Percentiles rank a stretch among this genome's conserved stretches.
These are phyloP conservation scores for Scheffersomyces ergatensis DNA, from an alignment of 805 yeast genomes.

Conservation along the genomic window DNA sequence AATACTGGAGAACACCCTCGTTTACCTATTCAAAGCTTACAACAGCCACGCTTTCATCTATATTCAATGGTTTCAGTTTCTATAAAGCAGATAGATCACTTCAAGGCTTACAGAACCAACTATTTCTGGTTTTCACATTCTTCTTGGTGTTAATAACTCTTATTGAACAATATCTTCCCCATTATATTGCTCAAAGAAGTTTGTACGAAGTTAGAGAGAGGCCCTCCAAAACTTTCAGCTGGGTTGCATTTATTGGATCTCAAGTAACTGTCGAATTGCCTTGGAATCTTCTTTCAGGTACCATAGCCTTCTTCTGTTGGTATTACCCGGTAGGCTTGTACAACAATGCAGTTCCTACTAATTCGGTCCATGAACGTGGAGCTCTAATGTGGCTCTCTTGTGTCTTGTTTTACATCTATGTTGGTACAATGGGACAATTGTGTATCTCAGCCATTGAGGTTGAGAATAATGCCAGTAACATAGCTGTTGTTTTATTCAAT, in stretches of 20 bases:
- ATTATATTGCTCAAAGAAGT: slow-evolving; percentile 53
- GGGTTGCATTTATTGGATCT: slow-evolving; percentile 61
- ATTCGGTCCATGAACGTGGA: slow-evolving; percentile 47
- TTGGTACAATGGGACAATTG: slow-evolving; percentile 58
- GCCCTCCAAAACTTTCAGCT: slow-evolving; percentile 67
- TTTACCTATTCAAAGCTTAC: slow-evolving; percentile 51
- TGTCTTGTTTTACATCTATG: slow-evolving; percentile 47
- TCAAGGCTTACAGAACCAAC: slow-evolving; percentile 55
- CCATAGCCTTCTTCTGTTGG: slow-evolving; percentile 60
- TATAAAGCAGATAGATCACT: slow-evolving; percentile 45
- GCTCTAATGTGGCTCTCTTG: slow-evolving; percentile 50
- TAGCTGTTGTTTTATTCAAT: slow-evolving; percentile 56
- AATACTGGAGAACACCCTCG: slow-evolving; percentile 33
- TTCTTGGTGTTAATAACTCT: slow-evolving; percentile 54
- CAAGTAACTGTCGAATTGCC: slow-evolving; percentile 68
- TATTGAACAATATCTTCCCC: slow-evolving; percentile 62
- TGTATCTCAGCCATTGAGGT: slow-evolving; percentile 57
- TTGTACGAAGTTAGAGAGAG: slow-evolving; percentile 72
- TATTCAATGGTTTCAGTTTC: slow-evolving; percentile 68
- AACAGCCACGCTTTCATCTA: slow-evolving; percentile 39
- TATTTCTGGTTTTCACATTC: slow-evolving; percentile 75
- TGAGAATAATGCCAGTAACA: slow-evolving; percentile 63
- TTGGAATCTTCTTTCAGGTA: slow-evolving; percentile 59
- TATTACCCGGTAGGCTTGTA: slow-evolving; percentile 41
- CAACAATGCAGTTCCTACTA: slow-evolving; percentile 16